phyloP scores from a whole-genome alignment of 345 rosid genomes.

The Heritiera fomes region DNA sequence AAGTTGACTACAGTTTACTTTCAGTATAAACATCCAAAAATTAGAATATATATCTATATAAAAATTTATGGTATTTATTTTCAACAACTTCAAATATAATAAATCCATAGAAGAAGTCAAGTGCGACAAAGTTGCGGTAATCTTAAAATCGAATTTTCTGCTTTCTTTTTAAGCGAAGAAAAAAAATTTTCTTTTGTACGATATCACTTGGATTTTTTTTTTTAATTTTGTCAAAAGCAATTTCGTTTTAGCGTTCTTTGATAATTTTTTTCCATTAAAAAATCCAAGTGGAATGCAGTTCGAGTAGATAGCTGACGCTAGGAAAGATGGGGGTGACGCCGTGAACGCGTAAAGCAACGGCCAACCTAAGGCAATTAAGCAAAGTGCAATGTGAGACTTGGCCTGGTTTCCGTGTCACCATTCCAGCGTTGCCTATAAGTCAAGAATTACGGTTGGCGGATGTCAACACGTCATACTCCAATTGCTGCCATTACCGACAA shows the following conservation, averaged over 20 bases:
- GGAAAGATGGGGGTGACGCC: not conserved
- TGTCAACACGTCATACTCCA: not conserved
- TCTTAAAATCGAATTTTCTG: too few species aligned
- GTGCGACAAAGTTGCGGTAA: too few species aligned
- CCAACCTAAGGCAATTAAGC: not conserved
- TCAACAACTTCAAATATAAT: too few species aligned
- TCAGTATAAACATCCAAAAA: too few species aligned
- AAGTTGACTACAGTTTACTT: too few species aligned
- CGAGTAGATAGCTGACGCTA: not conserved
- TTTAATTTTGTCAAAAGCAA: not conserved
- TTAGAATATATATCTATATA: too few species aligned
- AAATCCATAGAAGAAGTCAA: too few species aligned
- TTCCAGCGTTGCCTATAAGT: slow-evolving; percentile 6
- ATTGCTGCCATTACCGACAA: not conserved
- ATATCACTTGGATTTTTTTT: not conserved
- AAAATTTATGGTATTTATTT: too few species aligned
- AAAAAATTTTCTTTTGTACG: not conserved
- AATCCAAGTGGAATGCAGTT: not conserved
- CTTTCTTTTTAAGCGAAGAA: too few species aligned
- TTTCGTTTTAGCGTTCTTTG: not conserved
- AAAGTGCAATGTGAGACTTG: not conserved
- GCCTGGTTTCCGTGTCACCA: not conserved
- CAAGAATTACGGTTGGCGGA: not conserved
- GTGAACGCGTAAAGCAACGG: not conserved
- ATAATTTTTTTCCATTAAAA: too few species aligned